These are phyloP conservation scores for Silybum marianum DNA, from an alignment of 129 eudicot species.

Conservation along the genomic window DNA sequence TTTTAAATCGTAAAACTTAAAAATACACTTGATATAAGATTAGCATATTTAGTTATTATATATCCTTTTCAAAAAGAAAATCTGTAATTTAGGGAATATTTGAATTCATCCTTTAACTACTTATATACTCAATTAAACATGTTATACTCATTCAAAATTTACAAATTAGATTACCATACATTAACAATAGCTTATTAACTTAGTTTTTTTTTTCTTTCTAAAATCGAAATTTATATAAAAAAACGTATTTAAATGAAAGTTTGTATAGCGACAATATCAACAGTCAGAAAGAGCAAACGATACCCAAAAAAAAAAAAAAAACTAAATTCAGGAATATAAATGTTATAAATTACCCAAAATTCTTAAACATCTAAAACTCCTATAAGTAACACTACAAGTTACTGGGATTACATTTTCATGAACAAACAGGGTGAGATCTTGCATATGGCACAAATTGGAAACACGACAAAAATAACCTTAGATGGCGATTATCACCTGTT, in stretches of 20 bases:
- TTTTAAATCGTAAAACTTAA: too few species aligned
- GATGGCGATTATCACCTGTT: slow-evolving; percentile 2
- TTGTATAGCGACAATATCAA: neutral
- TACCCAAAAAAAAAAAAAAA: neutral
- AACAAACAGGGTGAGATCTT: slow-evolving; percentile 16
- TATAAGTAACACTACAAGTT: slow-evolving; percentile 22
- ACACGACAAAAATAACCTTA: neutral
- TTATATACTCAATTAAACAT: too few species aligned
- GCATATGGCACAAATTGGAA: slow-evolving; percentile 19
- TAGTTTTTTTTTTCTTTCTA: too few species aligned
- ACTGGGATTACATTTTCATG: slow-evolving; percentile 12
- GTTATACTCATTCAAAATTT: too few species aligned
- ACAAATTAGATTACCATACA: too few species aligned
- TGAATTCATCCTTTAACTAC: too few species aligned
- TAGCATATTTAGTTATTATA: too few species aligned
- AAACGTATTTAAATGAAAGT: too few species aligned
- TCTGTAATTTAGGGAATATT: neutral
- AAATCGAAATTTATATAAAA: too few species aligned
- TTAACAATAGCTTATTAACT: too few species aligned
- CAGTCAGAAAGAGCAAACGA: neutral
- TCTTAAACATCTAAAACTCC: slow-evolving; percentile 22
- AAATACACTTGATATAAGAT: neutral
- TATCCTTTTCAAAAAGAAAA: neutral
- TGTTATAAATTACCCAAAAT: neutral
- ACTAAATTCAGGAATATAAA: neutral